Conservation (phyloP, 2,329 filamentous ascomycete genomes). For the Penicillium sp. region DNA sequence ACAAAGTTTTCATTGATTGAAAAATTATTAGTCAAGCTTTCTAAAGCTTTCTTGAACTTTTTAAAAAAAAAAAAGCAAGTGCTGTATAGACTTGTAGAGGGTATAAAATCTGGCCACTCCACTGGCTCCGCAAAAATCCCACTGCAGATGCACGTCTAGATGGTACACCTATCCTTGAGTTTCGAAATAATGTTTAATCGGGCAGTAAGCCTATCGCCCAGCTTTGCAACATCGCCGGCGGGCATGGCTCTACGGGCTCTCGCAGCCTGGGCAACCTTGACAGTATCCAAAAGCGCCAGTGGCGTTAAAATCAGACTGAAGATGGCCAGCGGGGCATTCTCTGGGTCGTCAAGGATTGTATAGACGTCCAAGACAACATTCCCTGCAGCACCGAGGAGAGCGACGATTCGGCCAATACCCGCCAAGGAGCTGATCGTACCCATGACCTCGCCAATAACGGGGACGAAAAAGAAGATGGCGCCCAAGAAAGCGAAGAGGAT, state of each 20-base stretch:
- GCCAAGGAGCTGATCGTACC: conserved; percentile 2
- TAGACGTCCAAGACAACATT: conserved; percentile 18
- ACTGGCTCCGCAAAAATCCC: no score
- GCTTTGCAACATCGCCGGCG: conserved; percentile 31
- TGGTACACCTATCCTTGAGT: no score
- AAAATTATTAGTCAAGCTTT: no score
- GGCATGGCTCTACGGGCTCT: conserved; percentile 7
- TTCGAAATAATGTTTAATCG: no score
- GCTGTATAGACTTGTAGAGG: no score
- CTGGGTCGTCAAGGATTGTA: conserved; percentile 22
- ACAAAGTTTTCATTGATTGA: no score
- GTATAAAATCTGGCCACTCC: no score
- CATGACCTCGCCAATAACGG: conserved; percentile 3
- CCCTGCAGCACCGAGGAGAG: conserved; percentile 4
- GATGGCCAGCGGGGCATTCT: conserved; percentile 23
- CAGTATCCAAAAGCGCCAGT: conserved; percentile 19
- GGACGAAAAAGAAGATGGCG: conserved; percentile 31
- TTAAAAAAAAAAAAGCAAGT: no score
- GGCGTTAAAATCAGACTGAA: conserved; percentile 6
- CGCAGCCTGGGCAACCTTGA: conserved; percentile 9
- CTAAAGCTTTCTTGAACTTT: no score
- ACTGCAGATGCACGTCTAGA: no score
- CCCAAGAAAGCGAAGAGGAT: conserved; percentile 35
- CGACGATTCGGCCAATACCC: conserved; percentile 11
- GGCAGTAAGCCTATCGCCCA: neutral